Evolutionary conservation across 192 early-diverging fungal species (phyloP).

Genomic region (Entomortierella chlamydospora): DNA sequence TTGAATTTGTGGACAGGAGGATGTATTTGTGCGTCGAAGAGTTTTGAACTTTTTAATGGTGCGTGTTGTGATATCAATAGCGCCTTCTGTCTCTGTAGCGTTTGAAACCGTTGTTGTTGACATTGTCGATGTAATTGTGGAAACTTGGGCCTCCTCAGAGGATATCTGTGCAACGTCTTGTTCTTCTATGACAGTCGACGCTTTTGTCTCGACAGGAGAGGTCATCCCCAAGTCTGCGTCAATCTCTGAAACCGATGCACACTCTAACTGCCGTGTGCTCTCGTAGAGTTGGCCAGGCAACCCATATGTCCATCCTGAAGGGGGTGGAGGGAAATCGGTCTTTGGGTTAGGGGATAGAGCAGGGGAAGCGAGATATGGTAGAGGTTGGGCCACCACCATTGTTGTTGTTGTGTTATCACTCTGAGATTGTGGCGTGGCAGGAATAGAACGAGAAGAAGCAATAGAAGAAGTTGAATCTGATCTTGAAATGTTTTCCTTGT

Average conservation of each 20-base stretch:
- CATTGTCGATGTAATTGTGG: not conserved
- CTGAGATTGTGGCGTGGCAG: not conserved
- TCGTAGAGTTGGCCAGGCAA: not conserved
- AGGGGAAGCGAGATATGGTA: constrained; percentile 25
- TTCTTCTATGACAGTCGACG: not conserved
- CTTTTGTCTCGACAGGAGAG: constrained; percentile 21
- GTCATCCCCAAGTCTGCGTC: constrained; percentile 22
- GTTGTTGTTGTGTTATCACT: not conserved
- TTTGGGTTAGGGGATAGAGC: constrained; percentile 11
- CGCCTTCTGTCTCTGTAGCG: not conserved
- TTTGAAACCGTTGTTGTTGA: not conserved
- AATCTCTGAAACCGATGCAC: not conserved
- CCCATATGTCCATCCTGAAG: not conserved
- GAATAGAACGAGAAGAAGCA: constrained; percentile 3
- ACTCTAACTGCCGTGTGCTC: not conserved
- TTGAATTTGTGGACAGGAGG: not conserved
- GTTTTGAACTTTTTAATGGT: constrained; percentile 48
- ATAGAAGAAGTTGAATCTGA: not conserved
- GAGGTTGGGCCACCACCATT: not conserved
- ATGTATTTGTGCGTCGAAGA: constrained; percentile 31
- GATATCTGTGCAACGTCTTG: not conserved
- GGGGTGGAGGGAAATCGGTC: not conserved
- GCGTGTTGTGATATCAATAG: constrained; percentile 16
- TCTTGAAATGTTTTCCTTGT: constrained; percentile 5
- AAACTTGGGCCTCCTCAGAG: not conserved